Percentiles rank a stretch among this genome's conserved stretches.
Evolutionary conservation across 2,329 filamentous ascomycete species (phyloP).

Genomic region (Diaporthe caulivora): DNA sequence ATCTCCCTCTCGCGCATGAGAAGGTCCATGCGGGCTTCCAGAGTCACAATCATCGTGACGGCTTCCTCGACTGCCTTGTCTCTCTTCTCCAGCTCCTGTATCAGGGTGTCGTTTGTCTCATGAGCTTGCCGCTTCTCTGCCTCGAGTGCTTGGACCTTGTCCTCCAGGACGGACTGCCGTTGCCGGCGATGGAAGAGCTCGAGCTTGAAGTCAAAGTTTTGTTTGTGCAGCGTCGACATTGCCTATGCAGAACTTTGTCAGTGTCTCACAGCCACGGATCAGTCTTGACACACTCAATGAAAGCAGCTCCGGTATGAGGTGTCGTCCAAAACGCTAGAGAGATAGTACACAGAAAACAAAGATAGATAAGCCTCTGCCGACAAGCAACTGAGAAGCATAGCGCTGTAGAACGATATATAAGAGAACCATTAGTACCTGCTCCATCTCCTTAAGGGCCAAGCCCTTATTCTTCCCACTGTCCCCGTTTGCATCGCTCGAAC

Average conservation of each 20-base stretch:
- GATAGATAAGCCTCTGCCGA: too few relatives aligned
- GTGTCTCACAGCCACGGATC: background rate
- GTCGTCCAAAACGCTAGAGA: too few relatives aligned
- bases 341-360: background rate
- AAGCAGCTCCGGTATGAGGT: background rate
- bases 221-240: conserved; percentile 77
- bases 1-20: conserved; percentile 66
- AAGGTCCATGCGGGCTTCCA: conserved; percentile 71
- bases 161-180: conserved; percentile 70
- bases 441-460: conserved; percentile 76
- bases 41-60: conserved; percentile 74
- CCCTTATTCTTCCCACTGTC: conserved; percentile 62
- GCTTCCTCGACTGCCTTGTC: conserved; percentile 80
- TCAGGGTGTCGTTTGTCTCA: conserved; percentile 69
- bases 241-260: conserved; percentile 56
- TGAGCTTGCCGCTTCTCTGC: conserved; percentile 64
- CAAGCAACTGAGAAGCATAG: background rate
- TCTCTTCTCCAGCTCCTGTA: conserved; percentile 71
- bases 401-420: background rate
- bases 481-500: conserved; percentile 55
- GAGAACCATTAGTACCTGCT: conserved; percentile 61
- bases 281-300: too few relatives aligned
- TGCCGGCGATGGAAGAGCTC: conserved; percentile 79
- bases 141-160: conserved; percentile 67
- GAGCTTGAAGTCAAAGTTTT: conserved; percentile 83